A percentile compares a stretch with the other conserved stretches of the same genome.
These are phyloP conservation scores for Penicillium sp. DNA, from an alignment of 2,329 filamentous ascomycete genomes.

Conservation along the genomic window DNA sequence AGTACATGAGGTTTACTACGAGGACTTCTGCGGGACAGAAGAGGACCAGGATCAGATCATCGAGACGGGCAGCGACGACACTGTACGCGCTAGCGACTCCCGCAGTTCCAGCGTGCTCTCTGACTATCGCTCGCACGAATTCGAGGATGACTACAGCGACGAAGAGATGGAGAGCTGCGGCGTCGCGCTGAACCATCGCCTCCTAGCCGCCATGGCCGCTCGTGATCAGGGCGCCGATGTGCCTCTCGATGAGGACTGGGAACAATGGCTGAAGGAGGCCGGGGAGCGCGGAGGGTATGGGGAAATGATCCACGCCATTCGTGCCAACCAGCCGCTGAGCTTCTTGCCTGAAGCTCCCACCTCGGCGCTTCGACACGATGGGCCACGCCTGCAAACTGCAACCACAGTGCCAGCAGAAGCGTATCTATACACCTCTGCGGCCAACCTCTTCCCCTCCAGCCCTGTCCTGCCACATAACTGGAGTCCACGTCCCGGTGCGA, in stretches of 20 bases:
- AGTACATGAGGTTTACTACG: slow-evolving; percentile 34
- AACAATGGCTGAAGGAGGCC: slow-evolving; percentile 58
- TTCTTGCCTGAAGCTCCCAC: slow-evolving; percentile 27
- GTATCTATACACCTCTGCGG: slow-evolving; percentile 23
- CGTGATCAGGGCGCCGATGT: slow-evolving; percentile 50
- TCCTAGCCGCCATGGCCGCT: slow-evolving; percentile 53
- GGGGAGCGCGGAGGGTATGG: slow-evolving; percentile 49
- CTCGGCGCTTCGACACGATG: slow-evolving; percentile 20
- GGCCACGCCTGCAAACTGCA: slow-evolving; percentile 12
- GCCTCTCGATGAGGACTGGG: slow-evolving; percentile 50
- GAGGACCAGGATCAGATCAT: slow-evolving; percentile 23
- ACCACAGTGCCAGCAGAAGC: slow-evolving; percentile 21
- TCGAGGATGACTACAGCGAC: slow-evolving; percentile 45
- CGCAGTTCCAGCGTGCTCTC: slow-evolving; percentile 23
- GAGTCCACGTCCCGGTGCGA: slow-evolving; percentile 26
- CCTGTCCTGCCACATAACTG: slow-evolving; percentile 23
- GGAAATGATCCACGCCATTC: slow-evolving; percentile 42
- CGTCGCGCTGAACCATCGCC: slow-evolving; percentile 51
- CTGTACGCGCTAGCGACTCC: slow-evolving; percentile 22
- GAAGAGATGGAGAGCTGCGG: slow-evolving; percentile 52
- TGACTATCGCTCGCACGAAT: slow-evolving; percentile 28
- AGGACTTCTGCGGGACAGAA: slow-evolving; percentile 25
- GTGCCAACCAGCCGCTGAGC: slow-evolving; percentile 35
- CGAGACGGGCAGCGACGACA: slow-evolving; percentile 25
- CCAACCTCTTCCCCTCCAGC: slow-evolving; percentile 22